Percentiles rank a stretch among this genome's conserved stretches.
phyloP scores from a whole-genome alignment of 768 basidiomycete genomes.

The Roridomyces roridus region DNA sequence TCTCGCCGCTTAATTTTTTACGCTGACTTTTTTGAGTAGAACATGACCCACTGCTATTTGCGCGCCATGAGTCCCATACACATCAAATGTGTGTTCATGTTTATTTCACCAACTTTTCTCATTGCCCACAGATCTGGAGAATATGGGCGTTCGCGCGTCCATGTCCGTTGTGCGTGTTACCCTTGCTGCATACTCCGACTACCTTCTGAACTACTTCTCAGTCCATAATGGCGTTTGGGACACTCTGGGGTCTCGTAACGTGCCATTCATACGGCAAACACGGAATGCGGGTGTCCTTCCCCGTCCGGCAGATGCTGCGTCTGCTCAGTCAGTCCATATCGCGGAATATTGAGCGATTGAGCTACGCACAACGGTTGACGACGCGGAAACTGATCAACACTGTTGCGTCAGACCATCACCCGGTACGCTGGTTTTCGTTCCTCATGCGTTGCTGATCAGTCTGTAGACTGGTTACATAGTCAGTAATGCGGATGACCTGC shows the following conservation, averaged over 20 bases:
- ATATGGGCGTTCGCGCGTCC: constrained; percentile 84
- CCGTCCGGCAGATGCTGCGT: constrained; percentile 82
- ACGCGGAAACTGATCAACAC: constrained; percentile 82
- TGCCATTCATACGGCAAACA: constrained; percentile 78
- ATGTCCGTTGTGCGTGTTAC: constrained; percentile 75
- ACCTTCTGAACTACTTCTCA: constrained; percentile 29
- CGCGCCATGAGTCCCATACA: constrained; percentile 92
- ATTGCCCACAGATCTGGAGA: constrained; percentile 65
- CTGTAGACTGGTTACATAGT: constrained; percentile 74
- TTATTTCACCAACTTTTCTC: not conserved
- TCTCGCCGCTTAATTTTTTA: not conserved
- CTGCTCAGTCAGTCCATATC: constrained; percentile 82
- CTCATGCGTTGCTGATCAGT: not conserved
- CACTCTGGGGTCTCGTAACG: constrained; percentile 81
- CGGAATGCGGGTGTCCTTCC: constrained; percentile 89
- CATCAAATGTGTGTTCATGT: constrained; percentile 65
- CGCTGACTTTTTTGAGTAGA: constrained; percentile 37
- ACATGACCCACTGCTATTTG: constrained; percentile 86
- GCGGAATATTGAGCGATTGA: constrained; percentile 78
- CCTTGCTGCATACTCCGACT: not conserved
- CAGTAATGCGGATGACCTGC: constrained; percentile 79
- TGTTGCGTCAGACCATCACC: constrained; percentile 67
- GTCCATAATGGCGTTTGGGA: constrained; percentile 82
- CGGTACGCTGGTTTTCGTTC: constrained; percentile 38
- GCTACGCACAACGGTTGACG: constrained; percentile 76